Base-by-base conservation (phyloP, 768 basidiomycete species). In the Russula sp. region DNA sequence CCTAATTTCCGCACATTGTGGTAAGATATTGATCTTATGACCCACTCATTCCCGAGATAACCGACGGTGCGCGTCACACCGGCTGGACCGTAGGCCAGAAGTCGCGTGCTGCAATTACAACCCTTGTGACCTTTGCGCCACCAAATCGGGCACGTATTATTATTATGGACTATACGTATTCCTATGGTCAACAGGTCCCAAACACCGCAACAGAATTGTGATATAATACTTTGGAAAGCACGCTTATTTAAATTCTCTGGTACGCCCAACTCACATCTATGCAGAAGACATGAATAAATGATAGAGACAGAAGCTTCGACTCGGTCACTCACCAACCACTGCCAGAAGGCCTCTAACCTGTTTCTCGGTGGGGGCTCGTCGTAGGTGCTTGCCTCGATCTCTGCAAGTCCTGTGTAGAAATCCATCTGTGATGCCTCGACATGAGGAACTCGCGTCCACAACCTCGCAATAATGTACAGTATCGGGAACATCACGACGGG, bases 291-390 rank as follows among this genome's bases (percentile, higher is more conserved):
- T 59, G 35, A 50, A 31, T 31, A 10, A 10, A 11, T 34, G 35
- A 37, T 3, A n/a, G 13, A 51, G n/a, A 40, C 34, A 42, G 22
- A 35, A 42, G 16, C 32, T 22, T 55, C 45, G 11, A 51, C 16
- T 34, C 9, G n/a, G 11, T n/a, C 39, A 76, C 87, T 77, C 65
- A 94, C 88, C 73, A 94, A 74, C 87, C 87, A 89, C 62, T 74
- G 75, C 91, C 92, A 94, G 74, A 92, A 79, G 32, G 83, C 83
- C 61, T 89, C 89, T 3, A 75, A 0, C 69, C 75, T 82, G 71
- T 88, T 93, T 68, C 66, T 83, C 2, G 93, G 89, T 14, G 85
- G 84, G 6, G 81, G 81, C 20, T 91, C 88, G 49, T 91, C 88
- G 68, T 81, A 82, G 5, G 64, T 59, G 6, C 56, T 68, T 64